Evolutionary conservation across 441 rosid species (phyloP).

Genomic region (Pelargonium exstipulatum): DNA sequence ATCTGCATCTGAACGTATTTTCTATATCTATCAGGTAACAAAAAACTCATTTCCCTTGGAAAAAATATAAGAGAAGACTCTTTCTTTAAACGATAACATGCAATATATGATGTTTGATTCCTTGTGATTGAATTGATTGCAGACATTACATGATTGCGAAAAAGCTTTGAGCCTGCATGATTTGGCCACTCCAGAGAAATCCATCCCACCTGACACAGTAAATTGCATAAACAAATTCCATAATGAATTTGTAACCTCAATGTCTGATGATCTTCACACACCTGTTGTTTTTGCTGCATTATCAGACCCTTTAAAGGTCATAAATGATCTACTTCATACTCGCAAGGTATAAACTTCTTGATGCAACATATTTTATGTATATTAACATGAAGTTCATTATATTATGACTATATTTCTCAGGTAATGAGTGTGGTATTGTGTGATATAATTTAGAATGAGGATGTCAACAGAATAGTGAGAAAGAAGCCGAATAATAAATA

Average conservation of each 20-base stretch:
- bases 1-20: slow-evolving; percentile 59
- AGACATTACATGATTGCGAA: slow-evolving; percentile 79
- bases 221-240: slow-evolving; percentile 43
- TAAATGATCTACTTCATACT: slow-evolving; percentile 78
- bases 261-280: slow-evolving; percentile 91
- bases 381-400: background rate
- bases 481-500: background rate
- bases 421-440: background rate
- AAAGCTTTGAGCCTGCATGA: slow-evolving; percentile 53
- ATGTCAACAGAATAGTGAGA: background rate
- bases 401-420: background rate
- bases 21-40: slow-evolving; percentile 73
- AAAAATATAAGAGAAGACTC: background rate
- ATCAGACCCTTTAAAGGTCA: slow-evolving; percentile 71
- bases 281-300: slow-evolving; percentile 75
- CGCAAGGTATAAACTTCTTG: slow-evolving; percentile 46
- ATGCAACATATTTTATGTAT: slow-evolving; percentile 4
- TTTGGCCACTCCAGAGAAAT: slow-evolving; percentile 27
- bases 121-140: background rate
- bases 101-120: background rate
- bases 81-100: background rate
- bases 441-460: background rate
- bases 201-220: slow-evolving; percentile 46
- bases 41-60: background rate
- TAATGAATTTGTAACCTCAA: slow-evolving; percentile 51